Base-by-base conservation (phyloP, 2,329 filamentous ascomycete genomes). In the Beauveria australis region DNA sequence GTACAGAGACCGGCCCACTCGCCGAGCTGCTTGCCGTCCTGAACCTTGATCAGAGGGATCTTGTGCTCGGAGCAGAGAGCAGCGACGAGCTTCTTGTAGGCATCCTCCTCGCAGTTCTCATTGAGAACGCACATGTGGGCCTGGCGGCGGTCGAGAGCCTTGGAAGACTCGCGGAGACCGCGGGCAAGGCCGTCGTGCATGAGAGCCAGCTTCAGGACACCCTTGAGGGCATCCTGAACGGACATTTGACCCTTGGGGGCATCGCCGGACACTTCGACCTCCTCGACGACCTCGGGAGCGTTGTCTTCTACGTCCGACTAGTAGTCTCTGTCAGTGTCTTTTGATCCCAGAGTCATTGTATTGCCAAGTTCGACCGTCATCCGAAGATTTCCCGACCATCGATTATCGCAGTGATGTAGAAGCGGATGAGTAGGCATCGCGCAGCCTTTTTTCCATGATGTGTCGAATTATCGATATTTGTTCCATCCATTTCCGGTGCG, bases 291-390 rank as follows among this genome's bases (percentile, higher is more conserved):
- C 76, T 90, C 89, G 80, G 90, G 88, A 79, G 88, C 87, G 80
- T 86, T 89, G 89, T 97, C 93, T 97, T 97, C 94, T 97, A 93
- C 93, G 92, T 97, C 93, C 92, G 93, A 97, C 94, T 97, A 37
- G 70, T 65, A 61, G 61, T 59, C 51, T 59, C 56, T 59, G 61
- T 62, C 52, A 62, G 61, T 54, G 56, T 55, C 43, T 53, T 55
- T 51, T 53, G 46, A 18, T 40, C 37, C 48, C 30, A 43, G 14
- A 19, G 26, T 40, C 44, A 44, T 52, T 30, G 24, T 26, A 10
- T 18, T 43, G 47, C 26, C 48, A 37, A 37, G n/a, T 40, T 49
- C 30, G 47, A 52, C 56, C 37, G 24, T 40, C 56, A 40, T 52
- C 33, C 24, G 24, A 28, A 48, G n/a, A 12, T 30, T 30, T 22